phyloP scores from a whole-genome alignment of 1,284 basidiomycete genomes.

The Apiotrichum laibachii region DNA sequence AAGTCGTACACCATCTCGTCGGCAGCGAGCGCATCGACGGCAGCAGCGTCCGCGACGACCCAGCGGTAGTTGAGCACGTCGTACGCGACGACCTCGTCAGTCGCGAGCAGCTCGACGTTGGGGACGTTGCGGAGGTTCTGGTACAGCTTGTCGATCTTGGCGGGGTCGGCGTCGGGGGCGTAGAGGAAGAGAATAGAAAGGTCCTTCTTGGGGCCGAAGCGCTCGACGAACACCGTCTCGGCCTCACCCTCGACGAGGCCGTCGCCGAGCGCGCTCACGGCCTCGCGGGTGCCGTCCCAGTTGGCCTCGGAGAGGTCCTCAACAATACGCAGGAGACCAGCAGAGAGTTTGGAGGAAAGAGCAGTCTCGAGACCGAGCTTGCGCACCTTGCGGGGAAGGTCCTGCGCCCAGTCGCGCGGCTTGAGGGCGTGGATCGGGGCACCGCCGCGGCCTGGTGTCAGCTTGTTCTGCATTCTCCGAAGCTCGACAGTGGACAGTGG shows the following conservation, averaged over 20 bases:
- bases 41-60: constrained; percentile 42
- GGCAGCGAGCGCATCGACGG: constrained; percentile 54
- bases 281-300: constrained; percentile 44
- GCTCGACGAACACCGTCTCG: constrained; percentile 10
- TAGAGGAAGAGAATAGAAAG: constrained; percentile 48
- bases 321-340: constrained; percentile 72
- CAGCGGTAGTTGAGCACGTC: constrained; percentile 68
- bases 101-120: constrained; percentile 61
- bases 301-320: constrained; percentile 62
- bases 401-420: constrained; percentile 85
- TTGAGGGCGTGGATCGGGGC: constrained; percentile 87
- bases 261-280: constrained; percentile 33
- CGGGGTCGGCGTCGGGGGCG: constrained; percentile 28
- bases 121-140: constrained; percentile 53
- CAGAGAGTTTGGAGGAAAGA: constrained; percentile 73
- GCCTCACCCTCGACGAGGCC: constrained; percentile 42
- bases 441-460: constrained; percentile 63
- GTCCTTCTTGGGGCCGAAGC: constrained; percentile 37
- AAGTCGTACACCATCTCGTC: constrained; percentile 52
- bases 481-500: no score
- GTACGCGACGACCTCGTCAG: constrained; percentile 69
- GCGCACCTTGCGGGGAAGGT: constrained; percentile 83
- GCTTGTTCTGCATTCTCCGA: background rate
- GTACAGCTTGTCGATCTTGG: constrained; percentile 24
- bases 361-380: constrained; percentile 90